These are phyloP conservation scores for Coix lacrymajobi DNA, from an alignment of 176 grass and related monocot genomes.

Conservation along the genomic window DNA sequence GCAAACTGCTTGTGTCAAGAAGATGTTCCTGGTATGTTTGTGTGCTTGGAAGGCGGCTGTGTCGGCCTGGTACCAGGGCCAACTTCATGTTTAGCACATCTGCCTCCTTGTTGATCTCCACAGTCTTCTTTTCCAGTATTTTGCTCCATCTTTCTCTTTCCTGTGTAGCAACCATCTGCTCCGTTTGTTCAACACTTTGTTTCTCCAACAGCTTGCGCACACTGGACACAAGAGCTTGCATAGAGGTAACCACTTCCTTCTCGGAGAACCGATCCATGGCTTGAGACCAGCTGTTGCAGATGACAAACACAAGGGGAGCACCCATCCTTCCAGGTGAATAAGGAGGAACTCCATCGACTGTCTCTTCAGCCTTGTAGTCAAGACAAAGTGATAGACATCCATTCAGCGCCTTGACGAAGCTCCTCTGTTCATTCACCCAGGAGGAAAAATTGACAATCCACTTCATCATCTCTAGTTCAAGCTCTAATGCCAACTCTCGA, in stretches of 20 bases:
- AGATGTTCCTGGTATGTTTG: conserved; percentile 26
- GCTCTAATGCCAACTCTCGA: conserved; percentile 46
- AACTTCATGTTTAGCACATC: conserved; percentile 76
- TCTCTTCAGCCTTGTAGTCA: conserved; percentile 51
- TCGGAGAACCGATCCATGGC: conserved; percentile 69
- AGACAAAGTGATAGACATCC: conserved; percentile 89
- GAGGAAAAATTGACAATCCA: conserved; percentile 69
- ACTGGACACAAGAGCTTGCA: conserved; percentile 55
- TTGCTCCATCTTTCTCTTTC: conserved; percentile 70
- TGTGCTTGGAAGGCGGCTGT: conserved; percentile 28
- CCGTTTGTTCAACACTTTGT: conserved; percentile 44
- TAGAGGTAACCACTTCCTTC: conserved; percentile 48
- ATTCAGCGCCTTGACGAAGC: conserved; percentile 72
- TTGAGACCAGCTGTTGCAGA: conserved; percentile 84
- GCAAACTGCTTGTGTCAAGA: conserved; percentile 40
- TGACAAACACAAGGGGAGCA: conserved; percentile 70
- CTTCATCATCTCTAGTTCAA: conserved; percentile 87
- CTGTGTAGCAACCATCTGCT: conserved; percentile 35
- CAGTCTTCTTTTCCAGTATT: conserved; percentile 56
- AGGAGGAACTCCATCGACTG: conserved; percentile 46
- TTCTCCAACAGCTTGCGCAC: conserved; percentile 51
- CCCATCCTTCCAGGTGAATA: conserved; percentile 73
- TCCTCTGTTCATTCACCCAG: conserved; percentile 82
- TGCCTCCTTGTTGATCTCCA: conserved; percentile 74
- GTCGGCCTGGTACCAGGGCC: conserved; percentile 53